Base-by-base conservation (phyloP, 345 rosid genomes). In the Dimocarpus longan region DNA sequence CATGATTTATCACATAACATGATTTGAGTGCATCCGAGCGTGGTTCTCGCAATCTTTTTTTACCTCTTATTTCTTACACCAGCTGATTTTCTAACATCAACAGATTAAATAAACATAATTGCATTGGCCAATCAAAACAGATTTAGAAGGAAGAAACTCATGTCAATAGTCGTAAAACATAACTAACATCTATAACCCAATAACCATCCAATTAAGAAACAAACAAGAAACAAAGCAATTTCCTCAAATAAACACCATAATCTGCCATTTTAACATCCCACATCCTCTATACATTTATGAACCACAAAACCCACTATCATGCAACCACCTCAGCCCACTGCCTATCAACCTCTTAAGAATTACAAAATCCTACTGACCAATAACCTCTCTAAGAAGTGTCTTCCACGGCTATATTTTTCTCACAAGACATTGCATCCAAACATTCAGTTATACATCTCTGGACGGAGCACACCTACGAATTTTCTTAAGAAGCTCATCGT, bases 251-350 rank as follows among this genome's bases (percentile, higher is more conserved):
- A 67, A 78, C 81, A 74, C n/a, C 76, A 24, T 22, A 40, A 57
- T 21, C 67, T 62, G 77, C 77, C 76, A 78, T 80, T 76, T 56
- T 71, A 76, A 76, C 39, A 69, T 66, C 79, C 78, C 78, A 26
- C 63, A 8, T 44, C 82, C 81, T 79, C 82, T 76, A 76, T 80
- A 84, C 89, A 84, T 76, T 80, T 76, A 37, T 21, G 21, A 68
- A 66, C 37, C 65, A 66, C 40, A 63, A 32, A 43, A 66, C 75
- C 77, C 66, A 70, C 62, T 71, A 68, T 50, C 10, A 26, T 75
- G 71, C 80, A 74, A 73, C 60, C 70, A 71, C 26, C 62, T 48
- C 65, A 76, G 22, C 50, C 52, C 63, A 42, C 62, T 22, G 64
- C 76, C 66, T 71, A 48, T 10, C 21, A 57, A 28, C 21, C 43